Evolutionary conservation across 2,329 filamentous ascomycete genomes (phyloP).

Genomic region (Domatiomyces globalis): DNA sequence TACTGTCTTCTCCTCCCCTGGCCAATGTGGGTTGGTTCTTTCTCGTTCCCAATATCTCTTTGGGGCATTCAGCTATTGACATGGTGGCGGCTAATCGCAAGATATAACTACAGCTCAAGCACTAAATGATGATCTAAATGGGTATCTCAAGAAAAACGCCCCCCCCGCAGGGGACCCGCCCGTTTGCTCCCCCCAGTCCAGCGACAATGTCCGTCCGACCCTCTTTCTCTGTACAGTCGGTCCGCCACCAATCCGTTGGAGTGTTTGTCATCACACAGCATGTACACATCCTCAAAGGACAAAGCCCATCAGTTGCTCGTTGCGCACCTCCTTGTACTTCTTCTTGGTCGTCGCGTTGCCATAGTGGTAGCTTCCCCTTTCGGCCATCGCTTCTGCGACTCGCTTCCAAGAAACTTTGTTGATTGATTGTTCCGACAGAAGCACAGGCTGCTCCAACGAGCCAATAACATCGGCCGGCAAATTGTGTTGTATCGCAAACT

Average conservation of each 20-base stretch:
- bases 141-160: neutral
- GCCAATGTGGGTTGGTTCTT: too few species aligned
- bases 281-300: neutral
- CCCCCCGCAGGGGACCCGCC: neutral
- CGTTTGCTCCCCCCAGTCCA: too few species aligned
- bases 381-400: constrained; percentile 39
- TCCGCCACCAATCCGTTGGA: neutral
- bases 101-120: neutral
- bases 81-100: too few species aligned
- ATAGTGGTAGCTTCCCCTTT: constrained; percentile 45
- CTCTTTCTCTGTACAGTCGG: neutral
- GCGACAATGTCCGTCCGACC: neutral
- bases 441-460: neutral
- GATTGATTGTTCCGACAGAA: constrained; percentile 7
- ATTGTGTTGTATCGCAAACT: neutral
- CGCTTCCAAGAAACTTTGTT: constrained; percentile 46
- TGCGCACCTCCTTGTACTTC: constrained; percentile 40
- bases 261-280: neutral
- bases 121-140: neutral
- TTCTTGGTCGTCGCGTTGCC: constrained; percentile 49
- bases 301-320: constrained; percentile 1
- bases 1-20: too few species aligned
- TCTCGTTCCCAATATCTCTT: too few species aligned
- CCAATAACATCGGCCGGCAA: neutral
- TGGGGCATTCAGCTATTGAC: too few species aligned